Conservation (phyloP, 225 moss, liverwort and hornwort genomes). For the Polytrichum commune region DNA sequence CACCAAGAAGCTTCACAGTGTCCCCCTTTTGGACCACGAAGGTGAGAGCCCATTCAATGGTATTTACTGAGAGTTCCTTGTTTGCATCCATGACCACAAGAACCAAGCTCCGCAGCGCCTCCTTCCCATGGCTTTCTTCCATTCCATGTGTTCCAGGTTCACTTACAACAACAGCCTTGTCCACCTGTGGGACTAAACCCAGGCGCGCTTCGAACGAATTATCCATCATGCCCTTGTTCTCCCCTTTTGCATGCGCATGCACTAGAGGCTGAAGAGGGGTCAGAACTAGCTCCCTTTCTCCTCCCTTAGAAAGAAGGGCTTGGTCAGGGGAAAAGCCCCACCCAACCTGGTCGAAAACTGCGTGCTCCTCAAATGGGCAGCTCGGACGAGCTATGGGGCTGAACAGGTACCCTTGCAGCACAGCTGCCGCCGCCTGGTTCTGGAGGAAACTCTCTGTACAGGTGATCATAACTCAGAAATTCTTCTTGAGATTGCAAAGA, state of each 20-base stretch:
- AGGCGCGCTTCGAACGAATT: slow-evolving; percentile 34
- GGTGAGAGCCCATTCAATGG: slow-evolving; percentile 46
- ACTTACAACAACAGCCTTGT: slow-evolving; percentile 15
- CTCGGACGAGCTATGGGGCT: slow-evolving; percentile 3
- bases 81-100: slow-evolving; percentile 49
- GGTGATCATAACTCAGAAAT: slow-evolving; percentile 8
- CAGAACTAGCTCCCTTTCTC: slow-evolving; percentile 6
- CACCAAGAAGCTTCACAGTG: slow-evolving; percentile 36
- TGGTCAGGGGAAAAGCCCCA: neutral
- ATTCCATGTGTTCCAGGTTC: slow-evolving; percentile 19
- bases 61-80: slow-evolving; percentile 31
- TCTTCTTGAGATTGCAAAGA: neutral
- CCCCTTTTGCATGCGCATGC: neutral
- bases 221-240: slow-evolving; percentile 11
- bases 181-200: slow-evolving; percentile 6
- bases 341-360: neutral
- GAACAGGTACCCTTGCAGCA: neutral
- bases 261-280: neutral
- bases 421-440: slow-evolving; percentile 1
- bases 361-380: neutral
- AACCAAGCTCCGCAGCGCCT: slow-evolving; percentile 27
- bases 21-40: slow-evolving; percentile 41
- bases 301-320: neutral
- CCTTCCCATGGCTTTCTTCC: slow-evolving; percentile 22
- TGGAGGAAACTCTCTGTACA: slow-evolving; percentile 11